These are phyloP conservation scores for Ceratocystis papillata DNA, from an alignment of 2,329 filamentous ascomycete species.

Conservation along the genomic window DNA sequence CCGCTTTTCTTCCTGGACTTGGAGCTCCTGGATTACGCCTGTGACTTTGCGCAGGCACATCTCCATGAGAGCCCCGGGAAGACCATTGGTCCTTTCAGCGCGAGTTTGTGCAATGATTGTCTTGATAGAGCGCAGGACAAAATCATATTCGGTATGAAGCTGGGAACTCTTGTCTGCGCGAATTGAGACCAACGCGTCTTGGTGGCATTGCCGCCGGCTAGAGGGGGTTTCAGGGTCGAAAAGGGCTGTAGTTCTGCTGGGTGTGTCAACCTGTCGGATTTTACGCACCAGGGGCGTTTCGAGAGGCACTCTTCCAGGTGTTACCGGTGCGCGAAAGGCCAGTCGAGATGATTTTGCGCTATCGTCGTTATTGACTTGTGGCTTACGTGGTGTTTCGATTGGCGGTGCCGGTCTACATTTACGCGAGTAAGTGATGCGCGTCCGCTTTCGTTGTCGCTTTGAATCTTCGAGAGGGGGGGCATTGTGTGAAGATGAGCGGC, in stretches of 20 bases:
- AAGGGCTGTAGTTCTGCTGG: slow-evolving; percentile 1
- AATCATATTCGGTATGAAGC: slow-evolving; percentile 22
- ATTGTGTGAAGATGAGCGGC: neutral
- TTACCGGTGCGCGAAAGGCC: slow-evolving; percentile 18
- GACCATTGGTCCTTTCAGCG: neutral
- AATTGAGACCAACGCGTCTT: slow-evolving; percentile 8
- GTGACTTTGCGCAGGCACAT: slow-evolving; percentile 31
- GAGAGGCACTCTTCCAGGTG: slow-evolving; percentile 27
- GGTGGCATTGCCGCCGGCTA: slow-evolving; percentile 3
- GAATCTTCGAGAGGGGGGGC: neutral
- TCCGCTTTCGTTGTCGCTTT: slow-evolving; percentile 9
- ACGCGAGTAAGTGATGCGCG: slow-evolving; percentile 15
- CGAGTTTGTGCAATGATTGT: slow-evolving; percentile 10
- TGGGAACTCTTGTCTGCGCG: slow-evolving; percentile 5
- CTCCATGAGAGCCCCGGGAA: slow-evolving; percentile 31
- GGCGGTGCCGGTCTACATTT: slow-evolving; percentile 1
- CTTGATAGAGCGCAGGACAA: slow-evolving; percentile 19
- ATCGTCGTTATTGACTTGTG: neutral
- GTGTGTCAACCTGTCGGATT: slow-evolving; percentile 26
- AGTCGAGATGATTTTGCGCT: neutral
- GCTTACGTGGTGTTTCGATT: slow-evolving; percentile 1
- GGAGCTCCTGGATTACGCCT: slow-evolving; percentile 12
- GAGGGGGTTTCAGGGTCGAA: slow-evolving; percentile 13
- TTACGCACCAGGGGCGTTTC: slow-evolving; percentile 29
- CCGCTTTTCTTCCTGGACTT: slow-evolving; percentile 23